Conservation (phyloP, 306 rosid genomes). For the Carpinus fangiana region DNA sequence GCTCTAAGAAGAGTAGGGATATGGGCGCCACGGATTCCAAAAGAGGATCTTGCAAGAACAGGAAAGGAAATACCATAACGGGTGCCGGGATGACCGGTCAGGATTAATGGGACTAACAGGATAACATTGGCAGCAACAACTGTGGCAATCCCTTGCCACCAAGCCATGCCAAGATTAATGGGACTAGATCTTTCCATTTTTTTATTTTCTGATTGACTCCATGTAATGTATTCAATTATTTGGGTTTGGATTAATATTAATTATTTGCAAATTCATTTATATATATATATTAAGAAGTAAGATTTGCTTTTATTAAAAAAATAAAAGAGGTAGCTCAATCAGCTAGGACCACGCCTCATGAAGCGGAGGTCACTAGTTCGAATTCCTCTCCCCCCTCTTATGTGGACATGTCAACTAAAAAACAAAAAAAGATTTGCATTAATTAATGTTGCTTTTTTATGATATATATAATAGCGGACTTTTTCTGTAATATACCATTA, state of each 20-base stretch:
- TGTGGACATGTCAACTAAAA: no score
- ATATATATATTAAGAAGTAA: not conserved
- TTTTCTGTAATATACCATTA: no score
- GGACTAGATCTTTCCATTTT: not conserved
- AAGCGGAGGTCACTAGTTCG: no score
- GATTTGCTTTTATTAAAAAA: not conserved
- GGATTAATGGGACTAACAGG: constrained; percentile 57
- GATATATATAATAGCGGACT: not conserved
- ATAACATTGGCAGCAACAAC: constrained; percentile 67
- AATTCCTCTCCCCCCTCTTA: no score
- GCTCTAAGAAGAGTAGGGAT: constrained; percentile 82
- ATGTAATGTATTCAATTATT: not conserved
- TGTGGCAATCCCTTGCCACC: constrained; percentile 95
- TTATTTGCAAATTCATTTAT: not conserved
- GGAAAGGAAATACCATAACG: constrained; percentile 87
- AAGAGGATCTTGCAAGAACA: constrained; percentile 75
- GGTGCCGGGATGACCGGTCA: constrained; percentile 81
- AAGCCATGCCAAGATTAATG: constrained; percentile 95
- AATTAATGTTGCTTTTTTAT: no score
- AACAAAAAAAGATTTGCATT: no score
- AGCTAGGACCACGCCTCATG: no score
- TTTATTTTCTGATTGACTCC: not conserved
- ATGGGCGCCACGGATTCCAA: constrained; percentile 85
- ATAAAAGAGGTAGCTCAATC: no score
- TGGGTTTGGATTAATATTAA: not conserved